Base-by-base conservation (phyloP, 495 filamentous ascomycete species). In the Penicillium chermesinum region DNA sequence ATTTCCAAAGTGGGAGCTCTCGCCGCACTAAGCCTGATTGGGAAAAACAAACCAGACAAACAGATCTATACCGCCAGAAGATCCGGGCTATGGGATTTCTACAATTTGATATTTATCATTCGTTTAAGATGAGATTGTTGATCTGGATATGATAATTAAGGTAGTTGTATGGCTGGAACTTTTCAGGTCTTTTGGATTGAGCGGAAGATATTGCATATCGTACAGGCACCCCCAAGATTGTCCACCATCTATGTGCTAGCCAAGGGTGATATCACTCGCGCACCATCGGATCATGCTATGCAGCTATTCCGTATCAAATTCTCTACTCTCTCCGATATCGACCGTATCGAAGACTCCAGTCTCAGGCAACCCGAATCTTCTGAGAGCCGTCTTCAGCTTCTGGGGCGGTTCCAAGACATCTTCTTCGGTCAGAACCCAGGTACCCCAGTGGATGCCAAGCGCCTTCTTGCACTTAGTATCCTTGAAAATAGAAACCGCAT, bases 361-460 rank as follows among this genome's bases (percentile, higher is more conserved):
- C 65, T 93, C 86, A 0, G 79, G 69, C 4, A 95, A 49, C 5
- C 79, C 84, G 49, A 81, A 84, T 50, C 69, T 74, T 59, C 70
- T 80, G 58, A 97, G 61, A n/a, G 93, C 91, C 57, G 85, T 69
- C 61, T 77, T 85, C 49, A 97, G 66, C 64, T 87, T 67, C 66
- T 65, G 66, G 3, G 91, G 90, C 15, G 91, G 91, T 68, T 96
- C 89, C 39, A 91, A 67, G 10, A 93, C 82, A 55, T 88, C 85
- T 65, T 97, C 91, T 49, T 81, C 78, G 0, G 91, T 96, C 51
- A 97, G 63, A 7, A 89, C 84, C 89, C 91, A 96, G 0, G 89
- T 89, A 18, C 82, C 91, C 91, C 91, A 97, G 59, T 97, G 91
- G 50, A 97, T 95, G 12, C 78, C 91, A 72, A 97, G 78, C 14